Evolutionary conservation across 768 basidiomycete genomes (phyloP).

Genomic region (Antrodiella citrinella): DNA sequence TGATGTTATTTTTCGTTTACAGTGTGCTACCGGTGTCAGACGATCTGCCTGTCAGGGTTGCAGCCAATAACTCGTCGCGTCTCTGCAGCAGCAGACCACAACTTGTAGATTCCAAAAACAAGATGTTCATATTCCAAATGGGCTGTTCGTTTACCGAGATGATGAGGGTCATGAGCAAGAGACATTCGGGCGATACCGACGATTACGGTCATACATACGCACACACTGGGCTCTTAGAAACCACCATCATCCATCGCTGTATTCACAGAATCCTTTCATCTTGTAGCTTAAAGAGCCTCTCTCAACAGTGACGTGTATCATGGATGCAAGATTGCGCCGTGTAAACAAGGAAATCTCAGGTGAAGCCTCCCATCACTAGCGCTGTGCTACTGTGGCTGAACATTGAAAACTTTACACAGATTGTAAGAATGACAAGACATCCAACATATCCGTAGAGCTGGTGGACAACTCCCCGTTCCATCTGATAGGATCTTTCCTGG

Average conservation of each 20-base stretch:
- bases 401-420: slow-evolving; percentile 52
- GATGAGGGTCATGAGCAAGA: neutral
- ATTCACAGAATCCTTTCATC: too few species aligned
- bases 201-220: too few species aligned
- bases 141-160: neutral
- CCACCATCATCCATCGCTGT: too few species aligned
- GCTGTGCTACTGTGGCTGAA: neutral
- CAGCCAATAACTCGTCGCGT: too few species aligned
- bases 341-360: slow-evolving; percentile 94
- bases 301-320: slow-evolving; percentile 25
- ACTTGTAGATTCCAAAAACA: too few species aligned
- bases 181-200: neutral
- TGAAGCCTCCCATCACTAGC: slow-evolving; percentile 23
- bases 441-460: slow-evolving; percentile 79
- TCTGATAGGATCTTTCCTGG: slow-evolving; percentile 83
- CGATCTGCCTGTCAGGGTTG: too few species aligned
- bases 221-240: too few species aligned
- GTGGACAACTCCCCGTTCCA: slow-evolving; percentile 89
- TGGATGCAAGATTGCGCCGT: slow-evolving; percentile 85
- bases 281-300: too few species aligned
- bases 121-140: too few species aligned
- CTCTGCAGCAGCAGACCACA: too few species aligned
- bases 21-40: too few species aligned
- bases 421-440: slow-evolving; percentile 92
- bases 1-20: too few species aligned